These are phyloP conservation scores for Porcisia deanei DNA, from an alignment of 208 protist genomes.

Conservation along the genomic window DNA sequence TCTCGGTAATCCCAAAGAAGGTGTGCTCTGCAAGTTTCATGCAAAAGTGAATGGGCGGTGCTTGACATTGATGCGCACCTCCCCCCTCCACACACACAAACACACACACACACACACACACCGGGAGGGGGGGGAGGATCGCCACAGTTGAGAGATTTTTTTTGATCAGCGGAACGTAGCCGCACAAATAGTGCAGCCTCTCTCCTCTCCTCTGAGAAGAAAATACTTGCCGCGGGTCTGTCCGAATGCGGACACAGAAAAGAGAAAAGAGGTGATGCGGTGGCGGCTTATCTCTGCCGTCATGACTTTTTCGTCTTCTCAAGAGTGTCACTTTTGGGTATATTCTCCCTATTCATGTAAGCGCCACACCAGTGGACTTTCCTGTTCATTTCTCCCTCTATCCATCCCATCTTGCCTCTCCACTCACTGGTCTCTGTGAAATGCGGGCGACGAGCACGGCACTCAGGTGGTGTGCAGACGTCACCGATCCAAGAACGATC, in stretches of 20 bases:
- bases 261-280: not conserved
- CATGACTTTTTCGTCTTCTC: not conserved
- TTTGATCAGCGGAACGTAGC: not conserved
- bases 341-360: not conserved
- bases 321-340: no score
- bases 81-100: no score
- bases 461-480: not conserved
- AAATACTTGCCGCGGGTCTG: no score
- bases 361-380: not conserved
- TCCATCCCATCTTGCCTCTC: not conserved
- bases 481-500: not conserved
- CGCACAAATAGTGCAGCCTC: no score
- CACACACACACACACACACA: no score
- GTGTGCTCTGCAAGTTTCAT: not conserved
- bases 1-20: not conserved
- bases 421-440: not conserved
- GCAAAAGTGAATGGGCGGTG: not conserved
- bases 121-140: not conserved
- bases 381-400: not conserved
- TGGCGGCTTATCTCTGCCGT: not conserved
- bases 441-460: not conserved
- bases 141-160: not conserved
- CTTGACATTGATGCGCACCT: not conserved
- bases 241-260: not conserved
- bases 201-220: not conserved